Evolutionary conservation across 2,329 filamentous ascomycete genomes (phyloP).

Genomic region (Ophiocordyceps australis): DNA sequence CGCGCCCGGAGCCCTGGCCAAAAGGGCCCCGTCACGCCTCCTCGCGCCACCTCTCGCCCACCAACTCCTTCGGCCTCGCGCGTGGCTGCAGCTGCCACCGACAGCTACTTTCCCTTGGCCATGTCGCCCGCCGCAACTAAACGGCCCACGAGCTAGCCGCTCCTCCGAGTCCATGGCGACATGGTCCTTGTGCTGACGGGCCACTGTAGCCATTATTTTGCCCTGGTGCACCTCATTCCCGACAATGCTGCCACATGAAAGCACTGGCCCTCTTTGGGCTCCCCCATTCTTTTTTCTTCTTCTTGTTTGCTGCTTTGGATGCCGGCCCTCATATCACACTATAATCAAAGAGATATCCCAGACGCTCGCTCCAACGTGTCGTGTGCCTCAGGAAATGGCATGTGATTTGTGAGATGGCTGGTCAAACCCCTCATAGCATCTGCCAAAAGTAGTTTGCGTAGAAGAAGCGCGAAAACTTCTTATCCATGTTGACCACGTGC

Average conservation of each 20-base stretch:
- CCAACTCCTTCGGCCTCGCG: slow-evolving; percentile 26
- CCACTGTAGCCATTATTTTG: not conserved
- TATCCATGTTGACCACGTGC: slow-evolving; percentile 85
- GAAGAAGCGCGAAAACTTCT: slow-evolving; percentile 79
- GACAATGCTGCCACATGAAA: no score
- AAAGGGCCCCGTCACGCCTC: slow-evolving; percentile 6
- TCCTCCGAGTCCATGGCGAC: no score
- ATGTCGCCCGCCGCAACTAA: slow-evolving; percentile 14
- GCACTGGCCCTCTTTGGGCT: no score
- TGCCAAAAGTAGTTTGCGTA: slow-evolving; percentile 96
- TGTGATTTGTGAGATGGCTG: no score
- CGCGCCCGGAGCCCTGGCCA: slow-evolving; percentile 16
- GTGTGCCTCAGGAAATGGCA: no score
- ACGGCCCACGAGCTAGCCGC: slow-evolving; percentile 3
- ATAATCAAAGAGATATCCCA: no score
- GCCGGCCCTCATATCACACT: no score
- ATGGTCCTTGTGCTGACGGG: no score
- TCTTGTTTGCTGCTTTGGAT: no score
- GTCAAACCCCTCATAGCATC: slow-evolving; percentile 57
- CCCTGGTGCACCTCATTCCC: no score
- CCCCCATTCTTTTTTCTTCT: no score
- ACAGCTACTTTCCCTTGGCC: slow-evolving; percentile 23
- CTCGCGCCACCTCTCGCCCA: slow-evolving; percentile 24
- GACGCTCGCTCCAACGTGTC: no score
- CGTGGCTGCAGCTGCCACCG: slow-evolving; percentile 11